Conservation (phyloP, 139 green algal species). For the Yamagishiella unicocca region DNA sequence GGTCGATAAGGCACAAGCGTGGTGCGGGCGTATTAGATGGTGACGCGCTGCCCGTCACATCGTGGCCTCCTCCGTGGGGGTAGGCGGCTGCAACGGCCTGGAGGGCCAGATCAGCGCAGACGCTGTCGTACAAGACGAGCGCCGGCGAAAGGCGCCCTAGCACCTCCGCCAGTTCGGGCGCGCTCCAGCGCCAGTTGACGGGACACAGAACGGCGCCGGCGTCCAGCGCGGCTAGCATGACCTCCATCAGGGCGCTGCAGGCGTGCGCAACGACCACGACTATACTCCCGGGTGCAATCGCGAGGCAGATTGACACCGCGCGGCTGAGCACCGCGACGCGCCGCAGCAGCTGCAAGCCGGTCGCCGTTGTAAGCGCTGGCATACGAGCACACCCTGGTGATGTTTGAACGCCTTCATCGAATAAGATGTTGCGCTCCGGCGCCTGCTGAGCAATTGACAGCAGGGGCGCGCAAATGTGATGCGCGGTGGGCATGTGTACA, state of each 20-base stretch:
- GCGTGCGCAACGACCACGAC: slow-evolving; percentile 61
- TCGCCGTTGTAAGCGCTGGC: not conserved
- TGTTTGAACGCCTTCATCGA: slow-evolving; percentile 12
- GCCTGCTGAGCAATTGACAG: slow-evolving; percentile 18
- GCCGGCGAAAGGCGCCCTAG: slow-evolving; percentile 54
- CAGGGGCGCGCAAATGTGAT: slow-evolving; percentile 56
- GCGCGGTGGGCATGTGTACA: not conserved
- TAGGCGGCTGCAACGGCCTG: not conserved
- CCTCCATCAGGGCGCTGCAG: slow-evolving; percentile 61
- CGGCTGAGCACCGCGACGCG: slow-evolving; percentile 61
- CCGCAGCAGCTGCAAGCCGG: slow-evolving; percentile 30
- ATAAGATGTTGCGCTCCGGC: not conserved
- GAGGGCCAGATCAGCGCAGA: not conserved
- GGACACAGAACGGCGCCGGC: slow-evolving; percentile 75
- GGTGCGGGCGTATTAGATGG: not conserved
- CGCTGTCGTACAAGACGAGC: slow-evolving; percentile 44
- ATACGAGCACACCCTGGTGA: too few relatives aligned
- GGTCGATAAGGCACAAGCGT: slow-evolving; percentile 1
- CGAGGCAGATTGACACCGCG: slow-evolving; percentile 35
- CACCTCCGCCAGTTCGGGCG: slow-evolving; percentile 61
- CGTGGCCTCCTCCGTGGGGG: not conserved
- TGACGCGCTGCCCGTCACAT: not conserved
- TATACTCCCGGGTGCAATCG: slow-evolving; percentile 54
- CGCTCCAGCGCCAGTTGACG: slow-evolving; percentile 82
- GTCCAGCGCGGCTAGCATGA: slow-evolving; percentile 71